Evolutionary conservation across 768 basidiomycete species (phyloP), one percentile per base, ranked within the genome.

Genomic region (Brasilioporus rufonigricans): DNA sequence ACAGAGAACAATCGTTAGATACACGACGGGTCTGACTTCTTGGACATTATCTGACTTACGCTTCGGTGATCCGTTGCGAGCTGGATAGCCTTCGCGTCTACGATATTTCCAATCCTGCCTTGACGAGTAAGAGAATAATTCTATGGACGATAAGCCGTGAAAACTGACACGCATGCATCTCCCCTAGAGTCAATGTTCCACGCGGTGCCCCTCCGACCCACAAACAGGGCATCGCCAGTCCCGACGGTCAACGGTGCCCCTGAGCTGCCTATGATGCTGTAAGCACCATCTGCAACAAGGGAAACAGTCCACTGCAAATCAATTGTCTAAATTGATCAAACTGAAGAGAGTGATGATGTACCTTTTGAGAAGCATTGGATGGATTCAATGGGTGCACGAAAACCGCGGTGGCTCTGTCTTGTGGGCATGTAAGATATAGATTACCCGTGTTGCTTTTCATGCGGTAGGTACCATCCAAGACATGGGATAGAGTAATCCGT

Each of bases 141-240:
- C 12, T 12, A 10, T 13, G 16, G 6, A 12, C 7, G 10, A 7
- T 6, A 11, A 23, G 2, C 8, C 0, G 6, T n/a, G 2, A 21
- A 44, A 12, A 12, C 51, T 23, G 13, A 38, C 44, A 38, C 24
- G 11, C 21, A 52, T 26, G 43, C 33, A 2, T 29, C 19, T 52
- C 51, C 43, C 51, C 51, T 52, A 16, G 26, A 18, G 5, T 52
- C 51, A 27, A 44, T 32, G 10, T 33, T 38, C 51, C 51, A 52
- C 1, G 35, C 45, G 33, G 33, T 27, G 10, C 50, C 50, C 24
- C 14, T 36, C 9, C 8, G 26, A 44, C 51, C 26, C 12, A 9
- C 16, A 9, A 36, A 1, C 9, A 52, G 26, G 5, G 33, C 11
- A 36, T 21, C 19, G 1, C 50, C 9, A 3, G 23, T 12, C 14